Evolutionary conservation across 2,329 filamentous ascomycete species (phyloP), one percentile per base, ranked within the genome.

Genomic region (Arthrobotrys entomopaga): DNA sequence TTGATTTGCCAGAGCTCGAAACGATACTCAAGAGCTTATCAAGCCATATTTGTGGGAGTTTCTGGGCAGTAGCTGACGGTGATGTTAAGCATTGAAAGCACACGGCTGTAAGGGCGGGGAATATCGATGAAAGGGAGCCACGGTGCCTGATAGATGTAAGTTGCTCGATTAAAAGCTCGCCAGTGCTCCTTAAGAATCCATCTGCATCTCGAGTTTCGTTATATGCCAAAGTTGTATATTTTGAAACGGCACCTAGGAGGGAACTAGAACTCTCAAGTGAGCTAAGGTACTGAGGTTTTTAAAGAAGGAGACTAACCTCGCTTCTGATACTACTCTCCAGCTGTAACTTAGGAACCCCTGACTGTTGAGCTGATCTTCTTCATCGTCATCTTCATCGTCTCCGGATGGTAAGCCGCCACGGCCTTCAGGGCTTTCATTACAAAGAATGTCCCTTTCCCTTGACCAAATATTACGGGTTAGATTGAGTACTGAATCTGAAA

Each of bases 341-440:
- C 93, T 97, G 81, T 95, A 99, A 77, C 94, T 98, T 53, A 99
- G 82, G 16, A 96, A 86, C 78, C 96, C 92, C 80, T 97, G 98
- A 0, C 92, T 93, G 59, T 91, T 89, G 1, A 92, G 85, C 0
- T 89, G 67, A 40, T 75, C 74, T 53, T 77, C 58, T 20, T 77
- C 76, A 19, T 78, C 76, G n/a, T 78, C 77, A 46, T 77, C 76
- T 1, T 65, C 70, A 15, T 77, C 90, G 3, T 90, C 86, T 15
- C 87, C 83, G 38, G 90, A 89, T 61, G 91, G 87, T n/a, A 92
- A 81, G 24, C 94, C 91, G 6, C 54, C 61, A 43, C 95, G 89
- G 0, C 94, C 94, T 82, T 99, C 95, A 0, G 96, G 95, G 0
- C 95, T 96, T 81, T 97, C 95, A 76, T 96, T 90, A 79, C 95